Evolutionary conservation across 2,329 filamentous ascomycete species (phyloP).

Genomic region (Sordariomycetes sp.): DNA sequence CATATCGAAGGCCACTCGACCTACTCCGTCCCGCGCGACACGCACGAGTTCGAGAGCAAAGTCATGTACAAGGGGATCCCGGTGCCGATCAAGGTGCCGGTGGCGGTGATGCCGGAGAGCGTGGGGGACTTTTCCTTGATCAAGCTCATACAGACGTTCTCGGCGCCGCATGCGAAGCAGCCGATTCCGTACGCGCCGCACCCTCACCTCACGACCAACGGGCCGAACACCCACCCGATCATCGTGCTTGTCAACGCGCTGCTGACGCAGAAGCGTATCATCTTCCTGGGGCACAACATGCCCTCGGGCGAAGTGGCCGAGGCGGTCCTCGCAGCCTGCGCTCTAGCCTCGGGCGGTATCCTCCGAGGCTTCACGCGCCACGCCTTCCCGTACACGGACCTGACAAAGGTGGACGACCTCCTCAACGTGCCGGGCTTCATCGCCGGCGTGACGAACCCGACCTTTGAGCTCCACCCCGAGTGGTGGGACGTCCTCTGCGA

Average conservation of each 20-base stretch:
- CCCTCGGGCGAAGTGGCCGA: slow-evolving; percentile 94
- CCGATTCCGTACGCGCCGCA: slow-evolving; percentile 79
- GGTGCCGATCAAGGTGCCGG: slow-evolving; percentile 91
- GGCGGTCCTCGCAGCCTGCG: slow-evolving; percentile 94
- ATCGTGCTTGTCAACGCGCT: slow-evolving; percentile 91
- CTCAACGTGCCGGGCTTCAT: slow-evolving; percentile 96
- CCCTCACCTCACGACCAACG: slow-evolving; percentile 85
- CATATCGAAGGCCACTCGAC: slow-evolving; percentile 48
- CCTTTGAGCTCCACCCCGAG: slow-evolving; percentile 85
- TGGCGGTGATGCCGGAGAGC: slow-evolving; percentile 84
- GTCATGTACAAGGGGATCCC: slow-evolving; percentile 95
- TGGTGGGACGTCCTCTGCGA: slow-evolving; percentile 99
- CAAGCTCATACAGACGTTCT: slow-evolving; percentile 93
- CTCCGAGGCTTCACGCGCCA: slow-evolving; percentile 88
- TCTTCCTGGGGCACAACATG: slow-evolving; percentile 90
- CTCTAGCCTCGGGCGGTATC: slow-evolving; percentile 83
- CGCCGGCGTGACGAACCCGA: slow-evolving; percentile 92
- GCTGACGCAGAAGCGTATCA: slow-evolving; percentile 88
- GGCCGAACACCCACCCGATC: slow-evolving; percentile 80
- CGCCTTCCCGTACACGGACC: slow-evolving; percentile 94
- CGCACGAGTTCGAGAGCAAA: slow-evolving; percentile 92
- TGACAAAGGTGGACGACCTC: slow-evolving; percentile 94
- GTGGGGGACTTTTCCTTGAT: slow-evolving; percentile 96
- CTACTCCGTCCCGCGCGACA: slow-evolving; percentile 78
- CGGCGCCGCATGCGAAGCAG: slow-evolving; percentile 65